Evolutionary conservation across 2,329 filamentous ascomycete genomes (phyloP).

Genomic region (Waltergamsia citrina): DNA sequence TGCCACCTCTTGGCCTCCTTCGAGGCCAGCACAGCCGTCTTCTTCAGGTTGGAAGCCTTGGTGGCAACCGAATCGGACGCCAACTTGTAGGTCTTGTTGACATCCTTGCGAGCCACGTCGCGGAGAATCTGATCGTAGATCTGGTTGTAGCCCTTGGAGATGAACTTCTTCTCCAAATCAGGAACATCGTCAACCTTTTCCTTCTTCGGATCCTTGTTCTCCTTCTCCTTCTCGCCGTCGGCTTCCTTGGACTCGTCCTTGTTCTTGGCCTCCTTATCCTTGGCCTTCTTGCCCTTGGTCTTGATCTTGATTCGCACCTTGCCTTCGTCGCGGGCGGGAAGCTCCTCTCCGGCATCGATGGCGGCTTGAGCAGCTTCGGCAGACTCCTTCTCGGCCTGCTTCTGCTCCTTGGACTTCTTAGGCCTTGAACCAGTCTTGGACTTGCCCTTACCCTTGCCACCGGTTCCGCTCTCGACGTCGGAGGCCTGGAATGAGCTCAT

Average conservation of each 20-base stretch:
- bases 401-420: conserved; percentile 86
- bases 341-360: conserved; percentile 67
- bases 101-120: conserved; percentile 86
- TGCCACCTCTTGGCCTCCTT: conserved; percentile 98
- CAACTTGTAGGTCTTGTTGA: conserved; percentile 84
- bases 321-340: conserved; percentile 45
- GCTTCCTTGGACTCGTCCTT: conserved; percentile 28
- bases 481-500: conserved; percentile 75
- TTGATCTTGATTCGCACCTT: conserved; percentile 59
- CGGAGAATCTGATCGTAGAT: conserved; percentile 98
- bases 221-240: conserved; percentile 31
- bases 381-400: conserved; percentile 70
- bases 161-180: conserved; percentile 56
- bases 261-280: conserved; percentile 30
- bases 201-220: conserved; percentile 32
- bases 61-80: conserved; percentile 78
- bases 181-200: conserved; percentile 41
- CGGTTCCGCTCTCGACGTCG: conserved; percentile 33
- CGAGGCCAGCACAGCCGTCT: conserved; percentile 91
- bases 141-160: conserved; percentile 89
- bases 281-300: conserved; percentile 32
- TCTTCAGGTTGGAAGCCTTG: conserved; percentile 91
- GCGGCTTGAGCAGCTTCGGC: conserved; percentile 84
- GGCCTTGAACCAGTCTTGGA: conserved; percentile 53
- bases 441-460: conserved; percentile 26